These are phyloP conservation scores for Punica granatum DNA, from an alignment of 345 rosid genomes.

Conservation along the genomic window DNA sequence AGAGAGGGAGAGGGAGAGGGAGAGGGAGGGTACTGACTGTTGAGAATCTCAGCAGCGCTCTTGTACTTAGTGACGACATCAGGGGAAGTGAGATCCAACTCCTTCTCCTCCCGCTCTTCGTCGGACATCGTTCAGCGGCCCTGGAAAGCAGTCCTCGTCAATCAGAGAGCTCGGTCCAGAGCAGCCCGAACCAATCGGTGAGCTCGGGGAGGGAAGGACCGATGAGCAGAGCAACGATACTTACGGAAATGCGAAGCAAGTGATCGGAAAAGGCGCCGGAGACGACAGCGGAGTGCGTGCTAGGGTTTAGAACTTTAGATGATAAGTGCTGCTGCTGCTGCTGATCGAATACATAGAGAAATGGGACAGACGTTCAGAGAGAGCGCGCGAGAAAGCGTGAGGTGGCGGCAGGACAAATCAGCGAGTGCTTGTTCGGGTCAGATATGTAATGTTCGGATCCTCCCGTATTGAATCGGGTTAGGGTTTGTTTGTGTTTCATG, in stretches of 20 bases:
- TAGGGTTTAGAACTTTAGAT: not conserved
- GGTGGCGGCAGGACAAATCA: not conserved
- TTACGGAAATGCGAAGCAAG: not conserved
- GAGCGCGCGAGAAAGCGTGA: not conserved
- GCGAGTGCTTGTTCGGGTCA: not conserved
- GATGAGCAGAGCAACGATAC: not conserved
- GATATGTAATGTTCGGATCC: not conserved
- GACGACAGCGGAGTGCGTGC: not conserved
- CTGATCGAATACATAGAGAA: too few species aligned
- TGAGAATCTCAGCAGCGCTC: constrained; percentile 88
- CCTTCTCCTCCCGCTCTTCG: constrained; percentile 97
- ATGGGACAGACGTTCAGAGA: too few species aligned
- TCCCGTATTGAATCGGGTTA: not conserved
- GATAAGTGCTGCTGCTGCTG: not conserved
- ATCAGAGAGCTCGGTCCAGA: not conserved
- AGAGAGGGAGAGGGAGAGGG: not conserved
- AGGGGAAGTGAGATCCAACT: constrained; percentile 84
- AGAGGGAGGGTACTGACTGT: constrained; percentile 42
- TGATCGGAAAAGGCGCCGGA: not conserved
- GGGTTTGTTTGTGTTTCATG: too few species aligned
- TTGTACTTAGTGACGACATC: constrained; percentile 97
- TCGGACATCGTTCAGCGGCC: constrained; percentile 67
- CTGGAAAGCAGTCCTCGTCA: not conserved
- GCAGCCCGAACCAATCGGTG: not conserved
- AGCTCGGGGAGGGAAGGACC: not conserved